These are phyloP conservation scores for Metroxylon sagu DNA, from an alignment of 176 grass and related monocot species.

Conservation along the genomic window DNA sequence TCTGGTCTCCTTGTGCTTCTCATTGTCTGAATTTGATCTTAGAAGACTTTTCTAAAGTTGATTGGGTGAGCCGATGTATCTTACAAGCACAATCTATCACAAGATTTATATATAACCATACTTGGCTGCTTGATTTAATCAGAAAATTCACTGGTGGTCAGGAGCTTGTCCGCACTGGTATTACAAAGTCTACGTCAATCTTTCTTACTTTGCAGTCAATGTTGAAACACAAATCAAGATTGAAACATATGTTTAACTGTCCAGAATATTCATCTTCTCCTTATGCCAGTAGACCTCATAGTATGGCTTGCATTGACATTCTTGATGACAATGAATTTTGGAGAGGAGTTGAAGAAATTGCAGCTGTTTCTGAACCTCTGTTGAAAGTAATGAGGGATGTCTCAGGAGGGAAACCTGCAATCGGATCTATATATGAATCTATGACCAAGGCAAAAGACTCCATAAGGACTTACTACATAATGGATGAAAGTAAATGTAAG, in stretches of 20 bases:
- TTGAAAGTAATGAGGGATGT: slow-evolving; percentile 88
- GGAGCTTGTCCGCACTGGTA: slow-evolving; percentile 73
- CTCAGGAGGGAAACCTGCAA: slow-evolving; percentile 72
- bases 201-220: slow-evolving; percentile 81
- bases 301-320: slow-evolving; percentile 48
- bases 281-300: slow-evolving; percentile 59
- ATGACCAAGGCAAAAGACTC: slow-evolving; percentile 92
- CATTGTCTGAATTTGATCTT: slow-evolving; percentile 77
- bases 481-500: slow-evolving; percentile 96
- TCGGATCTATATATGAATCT: slow-evolving; percentile 90
- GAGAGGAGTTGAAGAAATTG: slow-evolving; percentile 79
- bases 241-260: slow-evolving; percentile 88
- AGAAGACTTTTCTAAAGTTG: slow-evolving; percentile 83
- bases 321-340: slow-evolving; percentile 72
- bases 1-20: slow-evolving; percentile 89
- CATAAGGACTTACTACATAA: slow-evolving; percentile 96
- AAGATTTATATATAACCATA: slow-evolving; percentile 79
- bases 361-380: slow-evolving; percentile 80
- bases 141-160: slow-evolving; percentile 55
- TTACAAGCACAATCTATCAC: slow-evolving; percentile 75
- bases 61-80: slow-evolving; percentile 87
- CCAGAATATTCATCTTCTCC: slow-evolving; percentile 64
- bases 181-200: slow-evolving; percentile 70
- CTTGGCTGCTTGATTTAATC: slow-evolving; percentile 59
- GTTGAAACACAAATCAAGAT: slow-evolving; percentile 55